These are phyloP conservation scores for Baorangia bicolor DNA, from an alignment of 768 basidiomycete species.

Conservation along the genomic window DNA sequence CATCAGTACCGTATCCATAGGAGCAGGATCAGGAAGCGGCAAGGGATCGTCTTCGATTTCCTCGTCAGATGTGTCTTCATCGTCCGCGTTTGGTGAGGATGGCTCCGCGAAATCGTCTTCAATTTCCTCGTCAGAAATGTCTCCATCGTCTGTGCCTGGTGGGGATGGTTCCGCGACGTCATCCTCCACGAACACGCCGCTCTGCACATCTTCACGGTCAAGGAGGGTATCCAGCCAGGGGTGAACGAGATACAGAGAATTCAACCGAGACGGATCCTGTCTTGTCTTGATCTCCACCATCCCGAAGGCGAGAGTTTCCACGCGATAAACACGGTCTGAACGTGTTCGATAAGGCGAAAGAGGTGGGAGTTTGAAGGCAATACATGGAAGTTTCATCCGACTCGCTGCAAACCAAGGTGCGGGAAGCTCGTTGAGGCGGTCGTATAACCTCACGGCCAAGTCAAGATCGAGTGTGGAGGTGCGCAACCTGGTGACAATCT, in stretches of 20 bases:
- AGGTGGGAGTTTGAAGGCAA: neutral
- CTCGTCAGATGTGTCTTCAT: neutral
- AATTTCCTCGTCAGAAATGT: neutral
- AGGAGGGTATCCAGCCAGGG: slow-evolving; percentile 4
- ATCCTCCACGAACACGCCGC: neutral
- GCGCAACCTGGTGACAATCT: too few species aligned
- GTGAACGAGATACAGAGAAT: neutral
- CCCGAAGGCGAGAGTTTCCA: neutral
- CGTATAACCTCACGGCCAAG: neutral
- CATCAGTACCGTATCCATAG: neutral
- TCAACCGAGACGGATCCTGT: neutral
- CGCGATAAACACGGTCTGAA: neutral
- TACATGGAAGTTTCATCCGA: slow-evolving; percentile 7
- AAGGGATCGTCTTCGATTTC: neutral
- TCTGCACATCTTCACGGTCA: neutral
- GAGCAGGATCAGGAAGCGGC: neutral
- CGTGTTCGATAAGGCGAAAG: neutral
- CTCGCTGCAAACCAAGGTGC: neutral
- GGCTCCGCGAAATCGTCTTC: neutral
- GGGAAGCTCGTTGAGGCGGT: neutral
- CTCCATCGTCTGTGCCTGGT: neutral
- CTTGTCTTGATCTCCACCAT: neutral
- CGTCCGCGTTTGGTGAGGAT: neutral
- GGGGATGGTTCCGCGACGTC: neutral
- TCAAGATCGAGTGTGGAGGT: neutral